Conservation (phyloP, 768 basidiomycete genomes). For the Suillus paluster region DNA sequence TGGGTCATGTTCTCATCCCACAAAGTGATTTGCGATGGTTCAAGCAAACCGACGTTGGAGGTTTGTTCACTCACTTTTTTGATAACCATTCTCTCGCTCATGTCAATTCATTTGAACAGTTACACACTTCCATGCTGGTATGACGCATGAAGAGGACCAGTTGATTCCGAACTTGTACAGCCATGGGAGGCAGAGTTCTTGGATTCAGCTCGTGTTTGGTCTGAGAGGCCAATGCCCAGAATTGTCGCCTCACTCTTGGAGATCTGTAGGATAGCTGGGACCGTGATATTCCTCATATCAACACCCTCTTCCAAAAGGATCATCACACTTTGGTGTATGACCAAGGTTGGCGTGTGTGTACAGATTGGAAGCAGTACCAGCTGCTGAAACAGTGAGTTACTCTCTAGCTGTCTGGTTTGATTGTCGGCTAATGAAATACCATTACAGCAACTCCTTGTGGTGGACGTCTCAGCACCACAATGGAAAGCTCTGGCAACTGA, state of each 20-base stretch:
- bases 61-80: slow-evolving; percentile 37
- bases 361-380: slow-evolving; percentile 98
- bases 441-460: slow-evolving; percentile 90
- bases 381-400: slow-evolving; percentile 79
- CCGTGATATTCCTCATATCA: slow-evolving; percentile 97
- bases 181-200: slow-evolving; percentile 98
- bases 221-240: slow-evolving; percentile 99
- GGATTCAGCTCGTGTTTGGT: slow-evolving; percentile 99
- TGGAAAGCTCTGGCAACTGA: slow-evolving; percentile 95
- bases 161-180: slow-evolving; percentile 96
- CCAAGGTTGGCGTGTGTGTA: slow-evolving; percentile 97
- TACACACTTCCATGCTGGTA: slow-evolving; percentile 98
- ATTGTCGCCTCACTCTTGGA: slow-evolving; percentile 93
- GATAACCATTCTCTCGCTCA: not conserved
- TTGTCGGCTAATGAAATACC: not conserved
- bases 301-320: slow-evolving; percentile 99
- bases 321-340: slow-evolving; percentile 98
- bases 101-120: slow-evolving; percentile 46
- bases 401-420: slow-evolving; percentile 17
- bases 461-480: slow-evolving; percentile 99
- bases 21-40: slow-evolving; percentile 98
- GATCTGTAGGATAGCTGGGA: slow-evolving; percentile 99
- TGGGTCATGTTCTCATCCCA: slow-evolving; percentile 98
- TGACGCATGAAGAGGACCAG: slow-evolving; percentile 96
- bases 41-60: slow-evolving; percentile 96